Base-by-base conservation (phyloP, 257 asterid species). In the Penstemon davidsonii region DNA sequence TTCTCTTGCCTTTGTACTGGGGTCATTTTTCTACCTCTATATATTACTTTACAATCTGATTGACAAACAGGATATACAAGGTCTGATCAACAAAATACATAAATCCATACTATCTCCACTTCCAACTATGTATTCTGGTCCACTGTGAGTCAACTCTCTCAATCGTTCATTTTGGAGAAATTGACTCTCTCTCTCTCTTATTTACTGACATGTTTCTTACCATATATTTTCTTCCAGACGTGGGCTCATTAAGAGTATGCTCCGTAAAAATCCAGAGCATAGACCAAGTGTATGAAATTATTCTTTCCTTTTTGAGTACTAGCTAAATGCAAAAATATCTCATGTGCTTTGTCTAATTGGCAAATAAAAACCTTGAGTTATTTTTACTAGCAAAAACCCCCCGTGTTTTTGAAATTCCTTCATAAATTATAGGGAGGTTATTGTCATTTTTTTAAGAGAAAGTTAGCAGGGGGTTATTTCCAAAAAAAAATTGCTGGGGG, bases 221-320 rank as follows among this genome's bases (percentile, higher is more conserved):
- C 53, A 3, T 57, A 37, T 43, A 40, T 60, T 53, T 59, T 78
- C 66, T 71, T 75, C 38, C 84, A 94, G 99, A 40, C 93, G 99
- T 41, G 90, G 98, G 67, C 90, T 93, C 50, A 79, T 94, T 78
- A 94, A 91, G 85, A 94, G 96, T 49, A 88, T 94, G 99, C 93
- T 94, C 59, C 80, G 99, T 37, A 91, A 80, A 80, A 89, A 89
- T 70, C 98, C 99, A 5, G 96, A 94, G 80, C 79, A 79, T 51
- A 70, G 99, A 75, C 99, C 99, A 43, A 94, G 96, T 73, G 99
- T 94, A 91, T 9, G 87, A 64, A 25, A 4, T 46, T 54, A 3
- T 18, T 67, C 60, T 40, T 25, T 19, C 50, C 37, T 15, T 40
- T 6, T 25, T 5, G 33, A 25, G 33, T 25, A 25, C 33, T 25